Base-by-base conservation (phyloP, 225 moss, liverwort and hornwort genomes). In the Pseudoscleropodium purum region DNA sequence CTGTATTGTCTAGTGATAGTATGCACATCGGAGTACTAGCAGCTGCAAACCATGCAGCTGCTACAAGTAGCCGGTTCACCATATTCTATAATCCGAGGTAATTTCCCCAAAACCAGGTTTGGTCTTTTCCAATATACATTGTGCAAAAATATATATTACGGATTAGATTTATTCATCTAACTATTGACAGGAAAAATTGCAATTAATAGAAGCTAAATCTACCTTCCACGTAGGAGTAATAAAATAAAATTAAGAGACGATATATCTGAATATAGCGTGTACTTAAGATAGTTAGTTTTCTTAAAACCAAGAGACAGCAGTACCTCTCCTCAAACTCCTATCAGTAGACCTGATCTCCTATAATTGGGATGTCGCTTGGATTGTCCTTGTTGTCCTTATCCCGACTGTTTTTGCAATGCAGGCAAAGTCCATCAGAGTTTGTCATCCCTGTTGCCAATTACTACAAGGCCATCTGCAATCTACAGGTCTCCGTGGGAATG, bases 341-440 rank as follows among this genome's bases (percentile, higher is more conserved):
- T 76, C 61, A 68, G 68, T 67, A 51, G 7, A 59, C 56, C 27
- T 27, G 33, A 80, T 61, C 41, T 56, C 41, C 24, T 27, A n/a
- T 30, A 30, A 52, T 52, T 74, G 30, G 85, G 13, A 64, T 67
- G 60, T 66, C 64, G 41, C 70, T 59, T 84, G 51, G 39, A 87
- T 87, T 86, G 39, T 75, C 43, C 59, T 81, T 85, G 29, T 85
- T 68, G 85, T 78, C 51, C 57, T 77, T 76, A 59, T 84, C 34
- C 47, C 84, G 25, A 86, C 18, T 60, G 66, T 83, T 88, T 67
- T 70, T 66, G 51, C 73, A 89, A 83, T 90, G 82, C 95, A 98
- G 98, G 90, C 97, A 97, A 87, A 98, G 98, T 89, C 98, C 97
- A 78, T 98, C 97, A 39, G 98, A 98, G 92, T 98, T 98, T 86